Conservation (phyloP, 169 alveolate genomes). For the Eimeria acervulina region DNA sequence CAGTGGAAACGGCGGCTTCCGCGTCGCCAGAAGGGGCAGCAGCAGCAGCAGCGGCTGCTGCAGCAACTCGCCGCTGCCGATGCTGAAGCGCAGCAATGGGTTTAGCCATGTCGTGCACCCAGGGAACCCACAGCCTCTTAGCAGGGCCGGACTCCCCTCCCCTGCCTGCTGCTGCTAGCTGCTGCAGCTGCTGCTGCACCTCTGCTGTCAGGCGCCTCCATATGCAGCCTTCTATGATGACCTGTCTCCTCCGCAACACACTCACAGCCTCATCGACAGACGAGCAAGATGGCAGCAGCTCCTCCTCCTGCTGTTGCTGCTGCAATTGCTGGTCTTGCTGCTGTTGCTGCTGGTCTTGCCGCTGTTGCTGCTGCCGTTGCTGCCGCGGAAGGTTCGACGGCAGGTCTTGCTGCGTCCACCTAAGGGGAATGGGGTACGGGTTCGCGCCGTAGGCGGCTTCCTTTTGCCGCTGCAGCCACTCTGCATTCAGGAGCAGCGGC, state of each 20-base stretch:
- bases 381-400: conserved; percentile 18
- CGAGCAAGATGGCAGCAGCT: conserved; percentile 51
- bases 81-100: conserved; percentile 72
- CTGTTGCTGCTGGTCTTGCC: background rate
- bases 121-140: conserved; percentile 73
- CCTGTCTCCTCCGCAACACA: conserved; percentile 78
- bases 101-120: conserved; percentile 73
- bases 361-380: conserved; percentile 60
- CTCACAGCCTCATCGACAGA: conserved; percentile 68
- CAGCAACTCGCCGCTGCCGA: conserved; percentile 60
- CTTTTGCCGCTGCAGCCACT: conserved; percentile 71
- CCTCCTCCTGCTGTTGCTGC: conserved; percentile 37
- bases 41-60: conserved; percentile 32
- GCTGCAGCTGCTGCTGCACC: conserved; percentile 71
- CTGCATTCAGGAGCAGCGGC: conserved; percentile 71
- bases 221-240: conserved; percentile 79
- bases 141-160: conserved; percentile 62
- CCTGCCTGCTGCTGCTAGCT: conserved; percentile 64
- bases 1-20: background rate
- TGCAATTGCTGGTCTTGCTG: conserved; percentile 16
- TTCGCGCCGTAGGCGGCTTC: conserved; percentile 75
- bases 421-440: conserved; percentile 78
- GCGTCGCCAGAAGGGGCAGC: background rate
- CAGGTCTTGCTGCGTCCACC: conserved; percentile 46
- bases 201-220: conserved; percentile 74